Evolutionary conservation across 2,329 filamentous ascomycete genomes (phyloP), one percentile per base, ranked within the genome.

Genomic region (Penicillium brevicompactum): DNA sequence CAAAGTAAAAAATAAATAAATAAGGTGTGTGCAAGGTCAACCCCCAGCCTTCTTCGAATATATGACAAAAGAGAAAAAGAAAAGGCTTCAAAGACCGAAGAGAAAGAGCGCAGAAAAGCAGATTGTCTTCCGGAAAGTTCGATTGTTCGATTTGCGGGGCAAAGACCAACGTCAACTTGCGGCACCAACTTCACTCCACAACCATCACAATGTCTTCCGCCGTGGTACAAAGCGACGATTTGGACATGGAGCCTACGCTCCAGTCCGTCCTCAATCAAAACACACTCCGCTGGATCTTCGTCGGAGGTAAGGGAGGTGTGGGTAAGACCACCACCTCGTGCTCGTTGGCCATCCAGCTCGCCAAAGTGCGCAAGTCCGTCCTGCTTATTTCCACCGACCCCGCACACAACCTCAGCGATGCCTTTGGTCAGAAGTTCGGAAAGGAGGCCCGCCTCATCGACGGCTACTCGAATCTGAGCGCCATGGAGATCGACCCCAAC

Each of bases 301-400:
- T 99, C 57, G 94, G 94, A 69, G 94, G 94, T 64, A 99, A 99
- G 79, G 94, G 94, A 70, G 94, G 94, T 73, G 94, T 99, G 44
- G 94, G 94, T 75, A 99, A 99, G 82, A 99, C 94, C 27, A 99
- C 94, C n/a, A 99, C 94, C 14, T 97, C 93, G 7, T 99, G 94
- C 79, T 97, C 93, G 9, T 89, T 99, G 62, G 94, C 94, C 61
- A 97, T 99, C 73, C 94, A 99, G 78, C 90, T 99, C 63, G 92
- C 94, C 68, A 92, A 89, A 77, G 91, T 92, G 67, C 91, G 94
- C 77, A 93, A 93, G 78, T 96, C 90, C 59, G 94, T 99, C 58
- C 86, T 99, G 55, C 88, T 99, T 74, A 99, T 99, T 79, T 97
- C 92, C 38, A 99, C 94, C 68, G 94, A 99, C 76, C 94, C 94